Evolutionary conservation across 1,139 yeast species (phyloP).

Genomic region (Arxiozyma slooffiae): DNA sequence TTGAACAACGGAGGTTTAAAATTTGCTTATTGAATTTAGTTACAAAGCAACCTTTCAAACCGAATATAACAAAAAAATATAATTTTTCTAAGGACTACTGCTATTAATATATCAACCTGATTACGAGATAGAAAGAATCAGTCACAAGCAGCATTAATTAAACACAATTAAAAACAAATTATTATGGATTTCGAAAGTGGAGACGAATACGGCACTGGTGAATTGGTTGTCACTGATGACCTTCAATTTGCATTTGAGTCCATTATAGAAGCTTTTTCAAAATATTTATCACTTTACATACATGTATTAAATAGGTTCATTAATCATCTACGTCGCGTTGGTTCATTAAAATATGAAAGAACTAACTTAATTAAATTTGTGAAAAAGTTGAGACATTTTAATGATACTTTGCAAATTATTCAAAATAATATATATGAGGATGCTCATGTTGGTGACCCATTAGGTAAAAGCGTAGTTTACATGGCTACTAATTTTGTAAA

Average conservation of each 20-base stretch:
- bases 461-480: constrained; percentile 11
- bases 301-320: constrained; percentile 27
- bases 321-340: constrained; percentile 24
- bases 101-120: neutral
- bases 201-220: neutral
- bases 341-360: constrained; percentile 27
- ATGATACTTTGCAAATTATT: constrained; percentile 18
- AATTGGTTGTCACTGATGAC: constrained; percentile 8
- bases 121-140: neutral
- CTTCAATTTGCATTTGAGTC: constrained; percentile 8
- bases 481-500: constrained; percentile 22
- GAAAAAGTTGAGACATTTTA: constrained; percentile 28
- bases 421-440: constrained; percentile 7
- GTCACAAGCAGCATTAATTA: neutral
- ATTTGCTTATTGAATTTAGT: too few species aligned
- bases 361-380: constrained; percentile 29
- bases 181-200: neutral
- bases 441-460: constrained; percentile 1
- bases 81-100: too few species aligned
- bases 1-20: too few species aligned
- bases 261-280: constrained; percentile 15
- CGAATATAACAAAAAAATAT: too few species aligned
- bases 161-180: too few species aligned
- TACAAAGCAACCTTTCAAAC: too few species aligned
- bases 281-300: constrained; percentile 24